Evolutionary conservation across 805 yeast genomes (phyloP), one percentile per base, ranked within the genome.

Genomic region (Yarrowia sp.): DNA sequence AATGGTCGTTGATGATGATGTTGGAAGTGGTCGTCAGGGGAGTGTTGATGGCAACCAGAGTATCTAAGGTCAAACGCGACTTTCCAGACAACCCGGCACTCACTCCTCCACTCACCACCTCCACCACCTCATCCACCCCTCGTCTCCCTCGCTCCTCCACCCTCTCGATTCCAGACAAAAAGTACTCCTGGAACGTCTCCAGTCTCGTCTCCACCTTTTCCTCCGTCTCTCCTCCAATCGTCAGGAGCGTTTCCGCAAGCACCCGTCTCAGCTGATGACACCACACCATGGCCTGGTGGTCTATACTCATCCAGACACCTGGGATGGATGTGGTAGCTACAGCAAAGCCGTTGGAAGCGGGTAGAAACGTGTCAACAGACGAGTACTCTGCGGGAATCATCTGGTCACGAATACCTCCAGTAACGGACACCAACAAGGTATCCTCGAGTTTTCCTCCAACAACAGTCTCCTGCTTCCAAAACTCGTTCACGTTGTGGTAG

Each of bases 231-330:
- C 16, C 72, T 9, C 86, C 84, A 16, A 89, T 80, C 49, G 85
- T 88, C 58, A 91, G 78, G 32, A 93, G 75, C 0, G 86, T 79
- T 58, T 79, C 79, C 10, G 89, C 88, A 3, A 93, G 70, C 14
- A 82, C 84, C 53, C 83, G 80, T 70, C 97, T 82, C 53, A 92
- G 77, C 75, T 92, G 97, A 70, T 88, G 89, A 78, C 98, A 93
- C 98, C 98, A 93, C 0, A 92, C 97, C 63, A 93, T 87, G 1
- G 97, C 97, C 72, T 91, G 82, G 79, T 93, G 98, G 76, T 93
- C 98, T 42, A 91, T 87, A 1, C 97, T 89, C 1, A 97, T 89
- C 97, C 97, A 93, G 1, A 92, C 97, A 2, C 83, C 84, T 0
- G 97, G 97, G 12, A 93, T 89, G 1, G 97, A 92, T 0, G 93